Evolutionary conservation across 2,329 filamentous ascomycete species (phyloP).

Genomic region (Ceratocystis eucalypticola): DNA sequence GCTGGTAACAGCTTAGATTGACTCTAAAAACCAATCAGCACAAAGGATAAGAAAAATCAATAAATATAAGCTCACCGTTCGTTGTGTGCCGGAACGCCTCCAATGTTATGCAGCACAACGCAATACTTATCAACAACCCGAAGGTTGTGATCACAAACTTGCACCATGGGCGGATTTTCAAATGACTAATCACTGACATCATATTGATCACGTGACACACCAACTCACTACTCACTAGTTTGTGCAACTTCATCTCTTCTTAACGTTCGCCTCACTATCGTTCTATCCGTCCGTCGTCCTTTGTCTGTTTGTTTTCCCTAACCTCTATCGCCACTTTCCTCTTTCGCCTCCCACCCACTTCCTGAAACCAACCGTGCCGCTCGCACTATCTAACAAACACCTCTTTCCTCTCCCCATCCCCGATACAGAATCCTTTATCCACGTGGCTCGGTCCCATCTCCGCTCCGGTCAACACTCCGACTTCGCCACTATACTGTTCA

Average conservation of each 20-base stretch:
- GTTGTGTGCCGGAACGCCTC: too few species aligned
- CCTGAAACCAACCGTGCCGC: background rate
- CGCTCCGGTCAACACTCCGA: background rate
- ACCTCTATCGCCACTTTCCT: background rate
- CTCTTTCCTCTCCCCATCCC: background rate
- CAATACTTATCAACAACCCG: background rate
- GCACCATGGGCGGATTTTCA: too few species aligned
- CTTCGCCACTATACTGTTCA: background rate
- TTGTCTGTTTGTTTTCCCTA: background rate
- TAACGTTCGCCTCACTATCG: background rate
- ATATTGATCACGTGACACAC: background rate
- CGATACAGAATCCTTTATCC: background rate
- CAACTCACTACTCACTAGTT: background rate
- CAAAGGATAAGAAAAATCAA: too few species aligned
- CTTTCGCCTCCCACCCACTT: background rate
- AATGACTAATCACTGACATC: background rate
- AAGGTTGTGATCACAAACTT: background rate
- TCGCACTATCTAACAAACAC: background rate
- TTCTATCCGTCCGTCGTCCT: background rate
- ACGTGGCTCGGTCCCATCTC: constrained; percentile 9
- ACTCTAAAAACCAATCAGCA: too few species aligned
- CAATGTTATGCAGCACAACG: background rate
- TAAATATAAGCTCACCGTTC: too few species aligned
- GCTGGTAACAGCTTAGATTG: too few species aligned
- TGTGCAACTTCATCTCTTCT: constrained; percentile 5